These are phyloP conservation scores for Lyophyllum semitale DNA, from an alignment of 768 basidiomycete genomes.

Conservation along the genomic window DNA sequence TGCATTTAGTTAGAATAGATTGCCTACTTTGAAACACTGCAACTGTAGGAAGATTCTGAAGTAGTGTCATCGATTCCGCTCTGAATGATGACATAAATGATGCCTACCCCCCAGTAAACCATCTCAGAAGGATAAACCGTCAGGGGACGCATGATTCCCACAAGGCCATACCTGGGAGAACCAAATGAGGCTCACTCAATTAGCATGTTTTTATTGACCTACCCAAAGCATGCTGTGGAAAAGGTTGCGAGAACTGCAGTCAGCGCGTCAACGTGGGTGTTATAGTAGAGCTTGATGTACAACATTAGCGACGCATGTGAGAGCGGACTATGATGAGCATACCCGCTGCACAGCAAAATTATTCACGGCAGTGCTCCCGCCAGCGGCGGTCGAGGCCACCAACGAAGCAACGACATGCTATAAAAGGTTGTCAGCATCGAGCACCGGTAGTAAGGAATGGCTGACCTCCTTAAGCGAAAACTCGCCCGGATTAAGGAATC, in stretches of 20 bases:
- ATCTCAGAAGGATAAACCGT: conserved; percentile 65
- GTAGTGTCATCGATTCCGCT: not conserved
- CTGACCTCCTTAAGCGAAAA: conserved; percentile 61
- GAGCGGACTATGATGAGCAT: not conserved
- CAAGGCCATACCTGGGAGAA: conserved; percentile 52
- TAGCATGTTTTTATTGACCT: conserved; percentile 9
- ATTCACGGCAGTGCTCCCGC: conserved; percentile 52
- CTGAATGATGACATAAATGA: not conserved
- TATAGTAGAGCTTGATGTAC: conserved; percentile 52
- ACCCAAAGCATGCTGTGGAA: conserved; percentile 67
- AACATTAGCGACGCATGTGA: not conserved
- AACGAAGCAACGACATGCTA: conserved; percentile 62
- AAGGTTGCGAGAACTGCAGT: conserved; percentile 64
- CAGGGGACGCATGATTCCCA: conserved; percentile 58
- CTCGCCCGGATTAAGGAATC: conserved; percentile 58
- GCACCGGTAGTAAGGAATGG: not conserved
- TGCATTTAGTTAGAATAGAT: not conserved
- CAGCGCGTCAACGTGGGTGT: conserved; percentile 52
- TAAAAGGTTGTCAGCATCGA: not conserved
- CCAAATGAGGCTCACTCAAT: not conserved
- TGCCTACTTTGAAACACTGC: conserved; percentile 55
- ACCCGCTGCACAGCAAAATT: conserved; percentile 67
- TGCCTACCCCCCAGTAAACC: conserved; percentile 59
- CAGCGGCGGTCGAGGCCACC: conserved; percentile 57
- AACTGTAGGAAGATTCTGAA: conserved; percentile 57